A percentile compares a stretch with the other conserved stretches of the same genome.
Evolutionary conservation across 345 rosid species (phyloP).

Genomic region (Melaleuca alternifolia): DNA sequence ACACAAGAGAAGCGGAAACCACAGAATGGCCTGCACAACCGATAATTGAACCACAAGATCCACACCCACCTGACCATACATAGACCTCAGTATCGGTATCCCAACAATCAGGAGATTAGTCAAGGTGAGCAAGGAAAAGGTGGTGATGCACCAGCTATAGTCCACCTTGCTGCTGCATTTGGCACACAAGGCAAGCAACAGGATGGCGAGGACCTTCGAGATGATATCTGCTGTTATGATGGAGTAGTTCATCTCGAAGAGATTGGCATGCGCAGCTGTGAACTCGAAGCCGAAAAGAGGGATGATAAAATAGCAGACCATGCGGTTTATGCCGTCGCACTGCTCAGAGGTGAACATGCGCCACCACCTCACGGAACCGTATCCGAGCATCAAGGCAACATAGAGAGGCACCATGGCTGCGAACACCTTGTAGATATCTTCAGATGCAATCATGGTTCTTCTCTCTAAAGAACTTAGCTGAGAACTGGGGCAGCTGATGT

Average conservation of each 20-base stretch:
- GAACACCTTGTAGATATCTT: conserved; percentile 64
- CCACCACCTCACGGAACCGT: conserved; percentile 95
- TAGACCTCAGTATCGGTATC: conserved; percentile 53
- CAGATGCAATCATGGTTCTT: conserved; percentile 55
- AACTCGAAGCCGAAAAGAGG: conserved; percentile 74
- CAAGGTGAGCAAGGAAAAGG: conserved; percentile 56
- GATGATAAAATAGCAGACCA: conserved; percentile 74
- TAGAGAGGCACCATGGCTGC: conserved; percentile 80
- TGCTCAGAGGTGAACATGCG: conserved; percentile 56
- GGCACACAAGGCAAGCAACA: conserved; percentile 52
- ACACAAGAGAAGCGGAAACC: conserved; percentile 66
- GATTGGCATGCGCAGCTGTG: conserved; percentile 61
- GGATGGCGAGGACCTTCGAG: conserved; percentile 51
- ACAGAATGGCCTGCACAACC: conserved; percentile 55
- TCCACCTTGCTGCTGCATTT: conserved; percentile 55
- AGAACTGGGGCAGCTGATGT: neutral
- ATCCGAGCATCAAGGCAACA: conserved; percentile 64
- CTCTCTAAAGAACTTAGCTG: neutral
- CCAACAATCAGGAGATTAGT: conserved; percentile 71
- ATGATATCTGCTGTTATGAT: conserved; percentile 57
- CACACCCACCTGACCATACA: conserved; percentile 64
- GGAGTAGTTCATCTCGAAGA: conserved; percentile 58
- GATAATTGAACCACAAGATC: conserved; percentile 71
- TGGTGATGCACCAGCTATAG: conserved; percentile 74
- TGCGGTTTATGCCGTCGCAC: conserved; percentile 64